Conservation (phyloP, 1,139 yeast genomes). For the Geotrichum cucujoidarum region DNA sequence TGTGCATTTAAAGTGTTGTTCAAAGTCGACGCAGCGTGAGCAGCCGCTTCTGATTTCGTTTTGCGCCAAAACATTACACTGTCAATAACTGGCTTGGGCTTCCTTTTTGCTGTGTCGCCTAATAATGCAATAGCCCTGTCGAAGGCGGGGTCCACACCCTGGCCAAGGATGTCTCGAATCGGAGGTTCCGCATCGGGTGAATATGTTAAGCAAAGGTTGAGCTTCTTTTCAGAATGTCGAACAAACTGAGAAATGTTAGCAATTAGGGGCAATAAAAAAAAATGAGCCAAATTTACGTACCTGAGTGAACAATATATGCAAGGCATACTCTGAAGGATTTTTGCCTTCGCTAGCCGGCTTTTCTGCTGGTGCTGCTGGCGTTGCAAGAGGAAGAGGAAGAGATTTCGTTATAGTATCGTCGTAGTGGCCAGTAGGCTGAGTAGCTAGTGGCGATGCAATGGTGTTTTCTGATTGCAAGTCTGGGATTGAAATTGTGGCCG, state of each 20-base stretch:
- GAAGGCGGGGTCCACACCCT: constrained; percentile 79
- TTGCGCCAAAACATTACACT: constrained; percentile 98
- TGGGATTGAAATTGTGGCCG: constrained; percentile 11
- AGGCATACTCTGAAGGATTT: constrained; percentile 87
- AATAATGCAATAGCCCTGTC: constrained; percentile 80
- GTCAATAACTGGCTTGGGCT: constrained; percentile 94
- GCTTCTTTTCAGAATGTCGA: constrained; percentile 82
- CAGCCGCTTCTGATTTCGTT: constrained; percentile 79
- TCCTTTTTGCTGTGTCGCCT: constrained; percentile 83
- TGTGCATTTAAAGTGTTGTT: constrained; percentile 14
- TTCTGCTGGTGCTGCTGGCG: constrained; percentile 1
- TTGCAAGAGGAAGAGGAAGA: constrained; percentile 6
- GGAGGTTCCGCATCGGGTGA: constrained; percentile 71
- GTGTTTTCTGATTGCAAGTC: constrained; percentile 5
- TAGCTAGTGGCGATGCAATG: constrained; percentile 2
- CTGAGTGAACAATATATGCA: constrained; percentile 90
- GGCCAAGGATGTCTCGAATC: constrained; percentile 72
- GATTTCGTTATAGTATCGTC: constrained; percentile 6
- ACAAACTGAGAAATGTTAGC: constrained; percentile 48
- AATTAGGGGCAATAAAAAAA: background rate
- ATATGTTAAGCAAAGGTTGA: constrained; percentile 66
- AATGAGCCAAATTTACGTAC: constrained; percentile 24
- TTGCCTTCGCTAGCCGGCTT: constrained; percentile 39
- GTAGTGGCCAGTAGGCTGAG: background rate
- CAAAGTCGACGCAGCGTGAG: constrained; percentile 48